Percentiles rank a stretch among this genome's conserved stretches.
These are phyloP conservation scores for Pistacia integerrima DNA, from an alignment of 345 rosid genomes.

Conservation along the genomic window DNA sequence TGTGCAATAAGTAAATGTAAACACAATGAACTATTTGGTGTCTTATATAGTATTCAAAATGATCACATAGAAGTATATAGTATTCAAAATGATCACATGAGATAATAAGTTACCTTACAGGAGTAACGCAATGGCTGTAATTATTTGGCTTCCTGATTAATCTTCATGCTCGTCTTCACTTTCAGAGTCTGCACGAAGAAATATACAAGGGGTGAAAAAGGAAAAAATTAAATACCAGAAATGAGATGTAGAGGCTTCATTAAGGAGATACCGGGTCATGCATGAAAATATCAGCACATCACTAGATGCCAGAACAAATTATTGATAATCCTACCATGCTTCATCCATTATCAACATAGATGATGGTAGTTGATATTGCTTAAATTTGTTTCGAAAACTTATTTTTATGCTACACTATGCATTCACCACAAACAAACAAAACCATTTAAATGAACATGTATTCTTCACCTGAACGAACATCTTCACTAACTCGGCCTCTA, in stretches of 20 bases:
- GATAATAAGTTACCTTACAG: conserved; percentile 23
- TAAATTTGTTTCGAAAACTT: not conserved
- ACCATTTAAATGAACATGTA: not conserved
- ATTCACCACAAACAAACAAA: not conserved
- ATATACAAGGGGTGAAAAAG: conserved; percentile 3
- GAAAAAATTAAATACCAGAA: conserved; percentile 2
- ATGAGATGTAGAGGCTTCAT: not conserved
- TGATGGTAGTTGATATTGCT: not conserved
- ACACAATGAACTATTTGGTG: not conserved
- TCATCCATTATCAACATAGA: not conserved
- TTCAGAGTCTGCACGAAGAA: conserved; percentile 71
- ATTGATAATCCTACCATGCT: not conserved
- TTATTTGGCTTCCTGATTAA: conserved; percentile 30
- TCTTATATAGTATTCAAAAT: not conserved
- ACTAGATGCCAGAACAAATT: not conserved
- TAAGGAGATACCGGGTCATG: not conserved
- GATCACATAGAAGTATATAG: not conserved
- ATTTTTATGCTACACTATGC: not conserved
- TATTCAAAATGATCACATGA: not conserved
- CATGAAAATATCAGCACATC: not conserved
- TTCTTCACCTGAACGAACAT: conserved; percentile 83
- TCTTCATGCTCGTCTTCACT: conserved; percentile 78
- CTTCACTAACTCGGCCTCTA: conserved; percentile 75
- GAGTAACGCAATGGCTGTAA: conserved; percentile 7
- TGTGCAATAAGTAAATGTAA: not conserved